Percentiles rank a stretch among this genome's conserved stretches.
These are phyloP conservation scores for Neofusicoccum umdonicola DNA, from an alignment of 2,329 filamentous ascomycete genomes.

Conservation along the genomic window DNA sequence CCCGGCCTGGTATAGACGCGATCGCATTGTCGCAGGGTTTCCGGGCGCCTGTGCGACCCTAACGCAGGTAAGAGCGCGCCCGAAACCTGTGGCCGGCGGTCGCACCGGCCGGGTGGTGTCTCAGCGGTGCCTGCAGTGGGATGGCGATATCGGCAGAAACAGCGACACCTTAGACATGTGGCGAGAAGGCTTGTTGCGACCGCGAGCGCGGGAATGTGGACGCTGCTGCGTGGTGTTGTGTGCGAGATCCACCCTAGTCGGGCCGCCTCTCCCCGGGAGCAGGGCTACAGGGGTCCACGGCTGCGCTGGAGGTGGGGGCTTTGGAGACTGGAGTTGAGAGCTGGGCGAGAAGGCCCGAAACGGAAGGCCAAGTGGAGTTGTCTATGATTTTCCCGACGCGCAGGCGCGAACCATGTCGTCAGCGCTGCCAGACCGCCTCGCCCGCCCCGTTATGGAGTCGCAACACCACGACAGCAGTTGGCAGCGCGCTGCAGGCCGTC, in stretches of 20 bases:
- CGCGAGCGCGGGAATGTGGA: background rate
- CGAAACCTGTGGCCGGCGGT: background rate
- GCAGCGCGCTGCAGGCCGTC: background rate
- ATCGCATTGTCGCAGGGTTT: background rate
- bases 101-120: background rate
- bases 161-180: background rate
- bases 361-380: constrained; percentile 2
- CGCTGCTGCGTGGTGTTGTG: constrained; percentile 1
- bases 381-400: constrained; percentile 12
- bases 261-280: constrained; percentile 9
- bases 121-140: background rate
- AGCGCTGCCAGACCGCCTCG: constrained; percentile 15
- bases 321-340: constrained; percentile 1
- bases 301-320: constrained; percentile 8
- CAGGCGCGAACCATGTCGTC: constrained; percentile 4
- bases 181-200: background rate
- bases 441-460: background rate
- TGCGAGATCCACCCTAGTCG: constrained; percentile 10
- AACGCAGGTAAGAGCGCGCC: too few relatives aligned
- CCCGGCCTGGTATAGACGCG: background rate
- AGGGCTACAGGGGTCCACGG: background rate
- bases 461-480: constrained; percentile 7
- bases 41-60: background rate
- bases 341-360: constrained; percentile 7
- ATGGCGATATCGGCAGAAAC: background rate